These are phyloP conservation scores for Candida awuae DNA, from an alignment of 805 yeast genomes.

Conservation along the genomic window DNA sequence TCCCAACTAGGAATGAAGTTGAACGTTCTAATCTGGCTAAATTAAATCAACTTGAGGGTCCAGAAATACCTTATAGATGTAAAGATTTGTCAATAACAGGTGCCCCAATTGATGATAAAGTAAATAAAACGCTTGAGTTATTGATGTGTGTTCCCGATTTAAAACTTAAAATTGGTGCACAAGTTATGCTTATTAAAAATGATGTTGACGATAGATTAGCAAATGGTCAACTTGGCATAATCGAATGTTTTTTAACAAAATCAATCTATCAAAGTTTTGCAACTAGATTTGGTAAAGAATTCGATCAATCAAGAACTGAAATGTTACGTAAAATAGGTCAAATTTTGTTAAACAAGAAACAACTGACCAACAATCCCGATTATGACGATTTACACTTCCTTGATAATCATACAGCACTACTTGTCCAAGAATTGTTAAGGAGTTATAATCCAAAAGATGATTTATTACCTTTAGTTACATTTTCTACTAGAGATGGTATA, in stretches of 20 bases:
- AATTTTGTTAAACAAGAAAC: constrained; percentile 2
- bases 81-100: constrained; percentile 26
- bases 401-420: constrained; percentile 7
- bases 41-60: constrained; percentile 43
- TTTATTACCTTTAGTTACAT: constrained; percentile 40
- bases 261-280: constrained; percentile 21
- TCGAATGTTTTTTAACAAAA: constrained; percentile 43
- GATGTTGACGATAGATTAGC: constrained; percentile 58
- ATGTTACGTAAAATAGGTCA: constrained; percentile 9
- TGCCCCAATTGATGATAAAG: constrained; percentile 9
- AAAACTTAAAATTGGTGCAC: constrained; percentile 74
- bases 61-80: constrained; percentile 36
- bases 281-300: constrained; percentile 10
- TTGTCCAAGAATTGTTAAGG: constrained; percentile 18
- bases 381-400: constrained; percentile 7
- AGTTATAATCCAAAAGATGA: constrained; percentile 17
- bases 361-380: constrained; percentile 1
- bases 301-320: constrained; percentile 4
- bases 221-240: constrained; percentile 84
- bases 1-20: constrained; percentile 81
- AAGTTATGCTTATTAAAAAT: constrained; percentile 89
- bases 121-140: constrained; percentile 24
- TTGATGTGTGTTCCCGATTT: constrained; percentile 66
- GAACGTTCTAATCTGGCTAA: constrained; percentile 59
- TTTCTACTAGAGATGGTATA: constrained; percentile 28